Evolutionary conservation across 495 filamentous ascomycete species (phyloP), one percentile per base, ranked within the genome.

Genomic region (Penicillium daleae): DNA sequence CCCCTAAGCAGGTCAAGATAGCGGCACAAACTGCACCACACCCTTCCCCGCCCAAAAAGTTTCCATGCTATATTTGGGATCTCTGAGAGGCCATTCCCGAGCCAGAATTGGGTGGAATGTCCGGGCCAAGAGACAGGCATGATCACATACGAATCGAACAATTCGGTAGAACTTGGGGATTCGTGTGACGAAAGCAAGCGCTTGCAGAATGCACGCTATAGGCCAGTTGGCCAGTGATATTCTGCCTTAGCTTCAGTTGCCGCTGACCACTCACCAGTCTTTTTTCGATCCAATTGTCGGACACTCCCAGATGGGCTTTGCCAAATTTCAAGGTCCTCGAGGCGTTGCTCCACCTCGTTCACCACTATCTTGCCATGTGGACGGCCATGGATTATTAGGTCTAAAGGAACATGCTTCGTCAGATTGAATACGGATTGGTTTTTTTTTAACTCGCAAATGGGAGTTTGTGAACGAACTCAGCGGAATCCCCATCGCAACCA

Each of bases 141-240:
- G 17, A 4, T 46, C 26, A 50, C 46, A 24, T 24, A 29, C 46
- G 22, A 29, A 26, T 50, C 12, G 46, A 50, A 27, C n/a, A 15
- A n/a, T 3, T 0, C 24, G 6, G 42, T 29, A 50, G 3, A 13
- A n/a, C 46, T 12, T 37, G 54, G 55, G 32, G 27, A 59, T 27
- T 57, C 29, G 65, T 71, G 65, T 72, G 76, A 74, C 58, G 67
- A 69, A 57, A 66, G 56, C 48, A 27, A 63, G 75, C 75, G 76
- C 74, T 74, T 78, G 71, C 71, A 78, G 70, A 67, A 62, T 55
- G 53, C 13, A 8, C 63, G 26, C 65, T 24, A 77, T 76, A 73
- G 76, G 76, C 56, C 53, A 8, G 9, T 31, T 32, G 6, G 44
- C 26, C 33, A 54, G 55, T 40, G 63, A 66, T 54, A 22, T 58